Evolutionary conservation across 202 grass and related monocot species (phyloP).

Genomic region (Setaria italica): DNA sequence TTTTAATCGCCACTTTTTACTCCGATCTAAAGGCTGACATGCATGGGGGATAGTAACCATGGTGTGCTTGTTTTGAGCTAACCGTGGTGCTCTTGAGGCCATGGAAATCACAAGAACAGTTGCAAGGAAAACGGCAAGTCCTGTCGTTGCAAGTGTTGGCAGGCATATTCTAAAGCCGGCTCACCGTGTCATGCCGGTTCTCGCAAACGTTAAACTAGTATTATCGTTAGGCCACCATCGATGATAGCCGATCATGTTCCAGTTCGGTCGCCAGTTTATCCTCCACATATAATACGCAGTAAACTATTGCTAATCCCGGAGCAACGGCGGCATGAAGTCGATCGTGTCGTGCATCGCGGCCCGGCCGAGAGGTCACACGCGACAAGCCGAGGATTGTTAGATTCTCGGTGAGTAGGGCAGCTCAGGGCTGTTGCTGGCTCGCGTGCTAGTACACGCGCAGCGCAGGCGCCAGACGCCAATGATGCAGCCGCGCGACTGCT

Average conservation of each 20-base stretch:
- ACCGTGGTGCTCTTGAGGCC: background rate
- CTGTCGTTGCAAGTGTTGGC: background rate
- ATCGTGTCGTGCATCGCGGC: background rate
- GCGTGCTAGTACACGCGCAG: background rate
- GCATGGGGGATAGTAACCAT: background rate
- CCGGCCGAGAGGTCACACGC: too few species aligned
- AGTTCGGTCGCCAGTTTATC: background rate
- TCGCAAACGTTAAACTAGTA: slow-evolving; percentile 15
- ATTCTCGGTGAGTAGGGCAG: too few species aligned
- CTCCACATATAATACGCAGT: background rate
- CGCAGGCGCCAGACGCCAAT: background rate
- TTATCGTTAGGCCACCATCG: background rate
- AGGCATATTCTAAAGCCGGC: slow-evolving; percentile 25
- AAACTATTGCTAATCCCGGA: background rate
- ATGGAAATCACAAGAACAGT: background rate
- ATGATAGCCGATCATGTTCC: background rate
- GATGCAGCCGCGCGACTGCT: background rate
- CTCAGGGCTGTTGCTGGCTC: background rate
- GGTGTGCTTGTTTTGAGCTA: background rate
- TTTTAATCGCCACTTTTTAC: background rate
- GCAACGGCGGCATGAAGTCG: background rate
- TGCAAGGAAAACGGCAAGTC: background rate
- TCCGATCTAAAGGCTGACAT: slow-evolving; percentile 21
- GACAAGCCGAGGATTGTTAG: too few species aligned
- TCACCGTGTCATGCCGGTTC: background rate